Percentiles rank a stretch among this genome's conserved stretches.
These are phyloP conservation scores for Atkinsonella texensis DNA, from an alignment of 2,329 filamentous ascomycete genomes.

Conservation along the genomic window DNA sequence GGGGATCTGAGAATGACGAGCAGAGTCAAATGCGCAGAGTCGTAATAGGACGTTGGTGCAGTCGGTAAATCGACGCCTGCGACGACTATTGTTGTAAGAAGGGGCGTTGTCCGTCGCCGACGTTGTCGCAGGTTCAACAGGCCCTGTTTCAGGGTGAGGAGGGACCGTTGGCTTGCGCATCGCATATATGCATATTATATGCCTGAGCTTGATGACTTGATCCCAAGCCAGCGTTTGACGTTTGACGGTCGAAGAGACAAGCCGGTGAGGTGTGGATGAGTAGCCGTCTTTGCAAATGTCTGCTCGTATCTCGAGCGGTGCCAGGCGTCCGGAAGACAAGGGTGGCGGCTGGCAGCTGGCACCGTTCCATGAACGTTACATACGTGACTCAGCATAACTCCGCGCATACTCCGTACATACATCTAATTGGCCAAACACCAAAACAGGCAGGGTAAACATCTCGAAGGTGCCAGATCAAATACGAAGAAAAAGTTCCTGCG, in stretches of 20 bases:
- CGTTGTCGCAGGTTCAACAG: slow-evolving; percentile 3
- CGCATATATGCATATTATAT: not conserved
- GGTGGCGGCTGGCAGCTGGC: not conserved
- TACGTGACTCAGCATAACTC: not conserved
- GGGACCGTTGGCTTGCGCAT: not conserved
- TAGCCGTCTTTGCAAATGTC: too few relatives aligned
- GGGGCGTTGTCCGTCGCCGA: not conserved
- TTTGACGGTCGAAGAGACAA: not conserved
- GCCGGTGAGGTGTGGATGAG: not conserved
- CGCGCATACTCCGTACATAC: too few relatives aligned
- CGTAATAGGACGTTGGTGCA: not conserved
- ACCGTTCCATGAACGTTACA: not conserved
- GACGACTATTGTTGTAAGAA: slow-evolving; percentile 1
- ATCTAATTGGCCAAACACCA: not conserved
- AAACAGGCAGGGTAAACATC: not conserved
- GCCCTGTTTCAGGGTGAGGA: slow-evolving; percentile 1
- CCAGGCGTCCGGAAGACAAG: too few relatives aligned
- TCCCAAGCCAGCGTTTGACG: not conserved
- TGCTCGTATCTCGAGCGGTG: too few relatives aligned
- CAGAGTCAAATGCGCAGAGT: not conserved
- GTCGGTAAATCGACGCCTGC: not conserved
- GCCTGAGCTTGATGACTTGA: not conserved
- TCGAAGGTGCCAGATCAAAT: not conserved
- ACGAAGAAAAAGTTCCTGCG: not conserved
- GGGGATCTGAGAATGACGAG: not conserved